These are phyloP conservation scores for Castanea crenata DNA, from an alignment of 306 rosid species.

Conservation along the genomic window DNA sequence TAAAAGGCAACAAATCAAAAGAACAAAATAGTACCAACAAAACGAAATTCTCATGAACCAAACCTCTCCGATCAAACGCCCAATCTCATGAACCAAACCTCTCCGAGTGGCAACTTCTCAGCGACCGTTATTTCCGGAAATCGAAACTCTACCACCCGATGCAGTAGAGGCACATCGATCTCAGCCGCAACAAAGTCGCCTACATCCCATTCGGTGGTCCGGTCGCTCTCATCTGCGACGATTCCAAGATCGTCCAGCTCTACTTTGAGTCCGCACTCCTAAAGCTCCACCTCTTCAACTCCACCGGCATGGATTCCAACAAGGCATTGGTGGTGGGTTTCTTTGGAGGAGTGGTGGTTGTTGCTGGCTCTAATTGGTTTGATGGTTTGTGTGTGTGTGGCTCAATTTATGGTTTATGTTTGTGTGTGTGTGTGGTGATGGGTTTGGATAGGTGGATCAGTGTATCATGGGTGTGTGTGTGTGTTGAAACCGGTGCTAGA, in stretches of 20 bases:
- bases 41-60: no score
- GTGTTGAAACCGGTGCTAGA: no score
- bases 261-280: conserved; percentile 88
- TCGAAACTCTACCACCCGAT: conserved; percentile 74
- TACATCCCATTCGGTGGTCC: conserved; percentile 92
- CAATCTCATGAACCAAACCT: not conserved
- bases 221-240: conserved; percentile 85
- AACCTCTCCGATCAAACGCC: no score
- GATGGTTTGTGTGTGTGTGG: no score
- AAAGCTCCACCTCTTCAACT: conserved; percentile 82
- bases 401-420: no score
- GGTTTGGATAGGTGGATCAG: no score
- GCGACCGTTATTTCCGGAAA: conserved; percentile 81
- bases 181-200: conserved; percentile 79
- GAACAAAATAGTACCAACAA: not conserved
- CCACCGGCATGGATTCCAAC: conserved; percentile 40
- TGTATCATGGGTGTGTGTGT: no score
- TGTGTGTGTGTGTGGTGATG: no score
- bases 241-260: conserved; percentile 96
- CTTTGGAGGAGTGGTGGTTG: no score
- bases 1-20: not conserved
- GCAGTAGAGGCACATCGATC: conserved; percentile 82
- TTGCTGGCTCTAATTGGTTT: no score
- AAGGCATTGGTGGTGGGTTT: no score
- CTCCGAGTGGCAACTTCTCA: conserved; percentile 83